Conservation (phyloP, 768 basidiomycete species). For the Amanita rubescens region DNA sequence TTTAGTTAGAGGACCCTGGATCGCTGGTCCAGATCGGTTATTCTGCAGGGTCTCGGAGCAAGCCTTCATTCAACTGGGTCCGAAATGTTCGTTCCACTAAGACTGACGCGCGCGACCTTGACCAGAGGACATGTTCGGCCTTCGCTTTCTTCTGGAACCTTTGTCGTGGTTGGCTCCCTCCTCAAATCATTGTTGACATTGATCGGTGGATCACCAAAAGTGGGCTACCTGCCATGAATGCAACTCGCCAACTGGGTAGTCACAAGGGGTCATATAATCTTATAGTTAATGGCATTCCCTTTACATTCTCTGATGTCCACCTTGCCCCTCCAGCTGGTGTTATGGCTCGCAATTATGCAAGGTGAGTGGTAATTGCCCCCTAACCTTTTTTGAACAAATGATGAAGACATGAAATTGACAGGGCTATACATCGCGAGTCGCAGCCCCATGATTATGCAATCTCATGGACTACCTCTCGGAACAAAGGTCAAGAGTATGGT, state of each 20-base stretch:
- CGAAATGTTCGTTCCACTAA: slow-evolving; percentile 7
- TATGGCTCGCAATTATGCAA: neutral
- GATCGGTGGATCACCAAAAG: neutral
- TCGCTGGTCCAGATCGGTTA: slow-evolving; percentile 9
- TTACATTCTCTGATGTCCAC: neutral
- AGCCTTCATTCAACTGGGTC: slow-evolving; percentile 13
- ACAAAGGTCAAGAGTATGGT: neutral
- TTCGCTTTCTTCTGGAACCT: slow-evolving; percentile 14
- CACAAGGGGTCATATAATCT: neutral
- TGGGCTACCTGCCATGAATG: slow-evolving; percentile 3
- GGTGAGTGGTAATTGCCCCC: neutral
- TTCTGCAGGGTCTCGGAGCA: slow-evolving; percentile 5
- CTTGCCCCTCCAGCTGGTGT: neutral
- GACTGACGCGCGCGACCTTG: neutral
- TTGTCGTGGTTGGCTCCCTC: too few species aligned
- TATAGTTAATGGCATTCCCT: neutral
- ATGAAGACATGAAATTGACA: neutral
- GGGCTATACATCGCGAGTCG: neutral
- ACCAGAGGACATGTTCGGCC: neutral
- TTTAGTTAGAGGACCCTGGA: slow-evolving; percentile 15
- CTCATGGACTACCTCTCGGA: neutral
- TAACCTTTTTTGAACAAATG: neutral
- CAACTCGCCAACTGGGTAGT: neutral
- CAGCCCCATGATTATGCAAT: neutral
- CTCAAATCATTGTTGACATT: slow-evolving; percentile 3